Conservation (phyloP, 2,329 filamentous ascomycete species). For the Periconia macrospinosa region DNA sequence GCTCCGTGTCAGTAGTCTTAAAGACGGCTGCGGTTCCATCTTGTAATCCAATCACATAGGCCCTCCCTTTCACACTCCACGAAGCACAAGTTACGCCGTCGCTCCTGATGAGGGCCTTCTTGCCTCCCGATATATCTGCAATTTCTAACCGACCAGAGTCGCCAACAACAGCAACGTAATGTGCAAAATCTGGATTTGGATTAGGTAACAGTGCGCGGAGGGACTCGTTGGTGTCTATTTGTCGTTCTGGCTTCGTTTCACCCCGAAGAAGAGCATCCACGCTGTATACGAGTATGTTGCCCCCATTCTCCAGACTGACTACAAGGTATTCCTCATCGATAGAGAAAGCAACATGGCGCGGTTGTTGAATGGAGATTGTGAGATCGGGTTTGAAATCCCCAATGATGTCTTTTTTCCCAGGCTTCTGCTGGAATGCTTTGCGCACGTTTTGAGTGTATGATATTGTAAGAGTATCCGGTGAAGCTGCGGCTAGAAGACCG, state of each 20-base stretch:
- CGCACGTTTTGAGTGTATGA: slow-evolving; percentile 77
- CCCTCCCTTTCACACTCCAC: slow-evolving; percentile 94
- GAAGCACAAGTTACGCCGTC: slow-evolving; percentile 81
- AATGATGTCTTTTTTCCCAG: slow-evolving; percentile 64
- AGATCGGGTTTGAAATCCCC: slow-evolving; percentile 74
- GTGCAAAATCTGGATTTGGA: slow-evolving; percentile 70
- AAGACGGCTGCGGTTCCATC: slow-evolving; percentile 83
- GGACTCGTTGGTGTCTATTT: slow-evolving; percentile 73
- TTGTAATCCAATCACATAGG: slow-evolving; percentile 81
- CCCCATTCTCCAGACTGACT: slow-evolving; percentile 77
- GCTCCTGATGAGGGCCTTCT: slow-evolving; percentile 44
- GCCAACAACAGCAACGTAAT: slow-evolving; percentile 80
- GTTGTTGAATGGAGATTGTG: slow-evolving; percentile 71
- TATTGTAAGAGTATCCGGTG: slow-evolving; percentile 76
- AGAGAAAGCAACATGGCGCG: slow-evolving; percentile 89
- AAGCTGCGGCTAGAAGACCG: slow-evolving; percentile 84
- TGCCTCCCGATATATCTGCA: slow-evolving; percentile 72
- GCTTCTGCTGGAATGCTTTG: slow-evolving; percentile 63
- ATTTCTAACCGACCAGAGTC: slow-evolving; percentile 79
- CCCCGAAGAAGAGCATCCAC: slow-evolving; percentile 67
- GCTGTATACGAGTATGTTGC: slow-evolving; percentile 82
- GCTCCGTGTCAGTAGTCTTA: slow-evolving; percentile 71
- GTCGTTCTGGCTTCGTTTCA: slow-evolving; percentile 66
- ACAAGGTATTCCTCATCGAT: slow-evolving; percentile 85
- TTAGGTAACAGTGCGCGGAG: slow-evolving; percentile 79